phyloP scores from a whole-genome alignment of 305 asterid species.

The Rubia peregrina region DNA sequence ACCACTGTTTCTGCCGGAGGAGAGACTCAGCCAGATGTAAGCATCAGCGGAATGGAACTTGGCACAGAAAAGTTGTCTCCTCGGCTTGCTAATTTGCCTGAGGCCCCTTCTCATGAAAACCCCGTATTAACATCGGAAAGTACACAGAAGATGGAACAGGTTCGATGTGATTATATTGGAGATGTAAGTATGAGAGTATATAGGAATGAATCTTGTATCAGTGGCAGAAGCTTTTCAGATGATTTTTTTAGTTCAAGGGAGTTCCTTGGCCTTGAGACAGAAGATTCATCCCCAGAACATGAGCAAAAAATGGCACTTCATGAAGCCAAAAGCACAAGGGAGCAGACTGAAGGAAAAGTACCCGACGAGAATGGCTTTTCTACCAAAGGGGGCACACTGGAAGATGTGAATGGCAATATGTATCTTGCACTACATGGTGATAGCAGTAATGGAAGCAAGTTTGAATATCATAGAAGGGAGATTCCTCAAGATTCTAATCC shows the following conservation, averaged over 20 bases:
- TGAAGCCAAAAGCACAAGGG: constrained; percentile 12
- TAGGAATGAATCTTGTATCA: constrained; percentile 22
- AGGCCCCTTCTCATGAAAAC: constrained; percentile 10
- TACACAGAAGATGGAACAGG: constrained; percentile 11
- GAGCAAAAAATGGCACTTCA: constrained; percentile 16
- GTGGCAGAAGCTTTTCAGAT: constrained; percentile 29
- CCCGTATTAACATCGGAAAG: constrained; percentile 8
- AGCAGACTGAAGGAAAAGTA: background rate
- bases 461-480: constrained; percentile 20
- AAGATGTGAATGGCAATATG: constrained; percentile 13
- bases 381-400: constrained; percentile 13
- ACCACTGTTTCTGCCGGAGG: constrained; percentile 14
- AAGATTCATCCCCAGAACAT: constrained; percentile 28
- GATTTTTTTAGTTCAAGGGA: constrained; percentile 35
- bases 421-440: constrained; percentile 19
- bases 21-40: constrained; percentile 1
- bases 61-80: constrained; percentile 9
- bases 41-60: constrained; percentile 9
- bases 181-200: constrained; percentile 18
- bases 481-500: constrained; percentile 19
- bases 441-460: constrained; percentile 21
- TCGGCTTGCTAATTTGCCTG: constrained; percentile 21
- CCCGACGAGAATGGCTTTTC: background rate
- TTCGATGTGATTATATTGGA: constrained; percentile 4
- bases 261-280: constrained; percentile 22